These are phyloP conservation scores for Exophiala calicioides DNA, from an alignment of 2,329 filamentous ascomycete species.

Conservation along the genomic window DNA sequence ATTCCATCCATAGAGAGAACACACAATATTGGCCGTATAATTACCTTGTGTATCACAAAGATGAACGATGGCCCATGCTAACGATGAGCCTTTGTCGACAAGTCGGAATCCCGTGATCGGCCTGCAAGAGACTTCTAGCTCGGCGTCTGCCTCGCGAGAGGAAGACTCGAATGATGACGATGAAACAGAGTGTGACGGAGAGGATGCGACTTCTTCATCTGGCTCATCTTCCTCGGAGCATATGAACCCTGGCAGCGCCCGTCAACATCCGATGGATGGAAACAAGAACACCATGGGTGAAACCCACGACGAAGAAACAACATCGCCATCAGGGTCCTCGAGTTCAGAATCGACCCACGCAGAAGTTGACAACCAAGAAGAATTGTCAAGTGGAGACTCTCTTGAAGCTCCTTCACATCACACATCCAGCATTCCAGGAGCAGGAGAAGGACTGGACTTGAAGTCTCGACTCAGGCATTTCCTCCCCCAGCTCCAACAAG, in stretches of 20 bases:
- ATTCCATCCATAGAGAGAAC: no score
- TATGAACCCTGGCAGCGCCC: no score
- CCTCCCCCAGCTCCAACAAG: slow-evolving; percentile 44
- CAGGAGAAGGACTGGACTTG: slow-evolving; percentile 25
- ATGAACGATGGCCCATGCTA: no score
- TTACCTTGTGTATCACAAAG: no score
- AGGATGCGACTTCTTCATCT: neutral
- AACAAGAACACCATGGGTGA: neutral
- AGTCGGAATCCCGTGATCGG: no score
- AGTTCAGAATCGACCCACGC: slow-evolving; percentile 6
- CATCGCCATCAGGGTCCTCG: slow-evolving; percentile 10
- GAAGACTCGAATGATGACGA: no score
- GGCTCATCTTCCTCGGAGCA: neutral
- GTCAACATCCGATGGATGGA: neutral
- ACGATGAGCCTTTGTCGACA: no score
- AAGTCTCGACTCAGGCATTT: slow-evolving; percentile 43
- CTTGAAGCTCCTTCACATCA: neutral
- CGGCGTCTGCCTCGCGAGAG: neutral
- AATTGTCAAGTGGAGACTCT: neutral
- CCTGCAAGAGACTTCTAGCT: neutral
- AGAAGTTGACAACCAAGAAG: neutral
- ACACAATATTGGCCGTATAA: no score
- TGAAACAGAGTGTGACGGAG: no score
- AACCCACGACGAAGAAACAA: slow-evolving; percentile 5
- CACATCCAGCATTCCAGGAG: neutral